phyloP scores from a whole-genome alignment of 164 flowering plant species.

The Annona cherimola region DNA sequence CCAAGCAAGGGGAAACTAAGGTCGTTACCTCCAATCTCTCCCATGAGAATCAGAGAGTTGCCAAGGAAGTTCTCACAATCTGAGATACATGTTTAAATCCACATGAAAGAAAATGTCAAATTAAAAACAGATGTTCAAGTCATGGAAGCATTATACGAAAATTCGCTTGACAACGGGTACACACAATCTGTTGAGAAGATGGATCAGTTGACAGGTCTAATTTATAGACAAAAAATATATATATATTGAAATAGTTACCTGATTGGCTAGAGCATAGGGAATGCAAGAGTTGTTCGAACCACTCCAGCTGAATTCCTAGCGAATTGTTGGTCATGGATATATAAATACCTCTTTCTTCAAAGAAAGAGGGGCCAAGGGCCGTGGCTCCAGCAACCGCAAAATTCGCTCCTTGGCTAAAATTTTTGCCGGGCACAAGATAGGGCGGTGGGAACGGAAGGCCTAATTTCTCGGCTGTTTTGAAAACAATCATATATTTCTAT shows the following conservation, averaged over 20 bases:
- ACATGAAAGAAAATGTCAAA: too few relatives aligned
- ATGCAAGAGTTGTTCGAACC: slow-evolving; percentile 27
- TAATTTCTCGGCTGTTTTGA: slow-evolving; percentile 1
- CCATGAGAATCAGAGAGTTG: slow-evolving; percentile 23
- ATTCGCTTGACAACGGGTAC: too few relatives aligned
- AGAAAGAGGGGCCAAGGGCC: slow-evolving; percentile 27
- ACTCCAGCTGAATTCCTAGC: slow-evolving; percentile 21
- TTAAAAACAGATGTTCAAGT: too few relatives aligned
- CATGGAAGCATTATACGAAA: too few relatives aligned
- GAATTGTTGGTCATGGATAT: slow-evolving; percentile 8
- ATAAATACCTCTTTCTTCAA: slow-evolving; percentile 12
- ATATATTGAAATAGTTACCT: not conserved
- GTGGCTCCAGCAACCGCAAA: slow-evolving; percentile 58
- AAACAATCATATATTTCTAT: not conserved
- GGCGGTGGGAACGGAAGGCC: slow-evolving; percentile 41
- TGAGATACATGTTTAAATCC: not conserved
- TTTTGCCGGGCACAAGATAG: slow-evolving; percentile 13
- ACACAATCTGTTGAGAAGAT: too few relatives aligned
- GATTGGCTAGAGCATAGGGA: not conserved
- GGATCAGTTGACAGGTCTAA: too few relatives aligned
- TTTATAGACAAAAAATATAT: too few relatives aligned
- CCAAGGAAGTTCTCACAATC: slow-evolving; percentile 12
- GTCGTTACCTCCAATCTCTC: slow-evolving; percentile 40
- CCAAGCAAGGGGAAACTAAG: slow-evolving; percentile 1
- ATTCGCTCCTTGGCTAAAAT: slow-evolving; percentile 31